Conservation (phyloP, 495 filamentous ascomycete genomes). For the Penicillium dipodomyicola region DNA sequence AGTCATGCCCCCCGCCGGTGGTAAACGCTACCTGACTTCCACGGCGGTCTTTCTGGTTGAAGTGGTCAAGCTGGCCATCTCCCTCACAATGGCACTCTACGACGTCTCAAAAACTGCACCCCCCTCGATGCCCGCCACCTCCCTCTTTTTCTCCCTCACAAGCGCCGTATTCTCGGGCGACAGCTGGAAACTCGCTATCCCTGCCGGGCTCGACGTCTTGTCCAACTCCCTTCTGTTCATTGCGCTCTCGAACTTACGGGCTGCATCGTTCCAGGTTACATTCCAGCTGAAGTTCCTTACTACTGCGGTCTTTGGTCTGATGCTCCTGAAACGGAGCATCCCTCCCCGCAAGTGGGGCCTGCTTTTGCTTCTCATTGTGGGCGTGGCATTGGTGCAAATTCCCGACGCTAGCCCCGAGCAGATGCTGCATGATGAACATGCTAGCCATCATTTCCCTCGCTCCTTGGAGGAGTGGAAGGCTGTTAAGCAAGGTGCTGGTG, state of each 20-base stretch:
- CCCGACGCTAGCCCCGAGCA: constrained; percentile 53
- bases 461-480: constrained; percentile 59
- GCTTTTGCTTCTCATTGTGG: constrained; percentile 74
- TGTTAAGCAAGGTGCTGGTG: constrained; percentile 37
- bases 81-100: constrained; percentile 80
- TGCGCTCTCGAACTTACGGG: constrained; percentile 84
- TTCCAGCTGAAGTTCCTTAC: constrained; percentile 93
- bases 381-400: constrained; percentile 85
- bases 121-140: constrained; percentile 72
- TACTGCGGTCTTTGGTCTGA: constrained; percentile 83
- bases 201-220: constrained; percentile 82
- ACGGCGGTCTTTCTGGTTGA: constrained; percentile 95
- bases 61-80: constrained; percentile 83
- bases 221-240: constrained; percentile 92
- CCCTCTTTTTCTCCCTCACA: constrained; percentile 76
- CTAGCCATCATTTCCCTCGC: constrained; percentile 65
- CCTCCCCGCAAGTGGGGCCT: constrained; percentile 72
- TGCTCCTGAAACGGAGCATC: constrained; percentile 68
- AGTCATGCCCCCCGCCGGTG: constrained; percentile 77
- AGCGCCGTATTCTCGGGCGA: constrained; percentile 84
- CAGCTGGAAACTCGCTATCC: constrained; percentile 93
- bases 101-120: constrained; percentile 75
- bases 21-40: constrained; percentile 86
- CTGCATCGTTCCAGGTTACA: constrained; percentile 87
- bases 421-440: constrained; percentile 50